These are phyloP conservation scores for Saccharomycopsis hybrid DNA, from an alignment of 1,139 yeast species.

Conservation along the genomic window DNA sequence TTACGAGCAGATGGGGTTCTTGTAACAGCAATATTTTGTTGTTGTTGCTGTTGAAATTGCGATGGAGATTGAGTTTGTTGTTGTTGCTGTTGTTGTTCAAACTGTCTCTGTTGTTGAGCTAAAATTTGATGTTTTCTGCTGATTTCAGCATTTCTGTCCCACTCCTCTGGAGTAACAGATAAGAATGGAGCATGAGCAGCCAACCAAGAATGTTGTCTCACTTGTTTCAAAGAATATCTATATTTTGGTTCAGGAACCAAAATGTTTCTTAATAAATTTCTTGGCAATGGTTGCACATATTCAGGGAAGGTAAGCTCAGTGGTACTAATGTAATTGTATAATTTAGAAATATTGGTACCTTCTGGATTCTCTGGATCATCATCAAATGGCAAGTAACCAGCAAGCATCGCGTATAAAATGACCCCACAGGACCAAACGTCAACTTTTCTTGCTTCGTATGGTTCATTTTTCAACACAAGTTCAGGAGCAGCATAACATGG, in stretches of 20 bases:
- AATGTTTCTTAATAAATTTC: constrained; percentile 82
- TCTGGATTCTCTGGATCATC: constrained; percentile 97
- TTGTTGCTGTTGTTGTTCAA: constrained; percentile 13
- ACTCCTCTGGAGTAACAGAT: constrained; percentile 79
- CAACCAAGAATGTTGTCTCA: constrained; percentile 83
- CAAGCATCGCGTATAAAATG: constrained; percentile 90
- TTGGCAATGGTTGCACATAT: constrained; percentile 82
- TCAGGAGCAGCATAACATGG: constrained; percentile 99
- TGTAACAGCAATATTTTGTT: too few relatives aligned
- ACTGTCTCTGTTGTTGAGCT: constrained; percentile 8
- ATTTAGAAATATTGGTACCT: constrained; percentile 85
- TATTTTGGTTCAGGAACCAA: constrained; percentile 81
- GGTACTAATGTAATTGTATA: constrained; percentile 85
- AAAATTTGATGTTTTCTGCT: constrained; percentile 7
- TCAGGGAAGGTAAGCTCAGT: constrained; percentile 95
- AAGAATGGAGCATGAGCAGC: constrained; percentile 74
- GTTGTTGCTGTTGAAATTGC: neutral
- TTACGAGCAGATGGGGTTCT: neutral
- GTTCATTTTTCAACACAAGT: constrained; percentile 77
- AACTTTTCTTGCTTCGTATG: constrained; percentile 90
- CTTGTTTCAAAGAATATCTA: constrained; percentile 62
- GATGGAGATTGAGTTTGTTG: neutral
- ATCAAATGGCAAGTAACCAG: constrained; percentile 96
- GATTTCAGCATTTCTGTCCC: constrained; percentile 52
- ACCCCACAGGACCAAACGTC: constrained; percentile 98